Base-by-base conservation (phyloP, 352 stramenopile species). In the Pythium grandisporangium region DNA sequence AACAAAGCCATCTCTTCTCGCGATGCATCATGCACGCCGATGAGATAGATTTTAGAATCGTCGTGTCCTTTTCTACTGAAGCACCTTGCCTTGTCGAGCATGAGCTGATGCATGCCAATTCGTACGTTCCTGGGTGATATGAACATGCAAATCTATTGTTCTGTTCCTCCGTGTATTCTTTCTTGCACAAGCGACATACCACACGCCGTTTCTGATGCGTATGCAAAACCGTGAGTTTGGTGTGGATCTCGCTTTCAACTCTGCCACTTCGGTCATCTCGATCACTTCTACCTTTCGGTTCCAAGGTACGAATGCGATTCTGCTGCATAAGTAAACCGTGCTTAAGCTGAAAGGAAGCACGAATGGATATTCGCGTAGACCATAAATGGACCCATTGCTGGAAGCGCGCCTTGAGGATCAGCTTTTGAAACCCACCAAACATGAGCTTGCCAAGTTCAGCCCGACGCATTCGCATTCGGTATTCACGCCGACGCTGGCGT, bases 1-100 rank as follows among this genome's bases (percentile, higher is more conserved):
- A 90, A 27, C 77, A 90, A 1, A 87, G 51, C 77, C 77, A 90
- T 5, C 77, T 58, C 29, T 66, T 73, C 0, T 71, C 58, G 7
- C 77, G 74, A 26, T 90, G 77, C 46, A 88, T 57, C 72, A 88
- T 88, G 37, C 77, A 90, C 10, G 39, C 58, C 2, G 50, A 48
- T 3, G 58, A 29, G 2, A 70, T 37, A 0, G 62, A 46, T 1
- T n/a, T n/a, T n/a, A n/a, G n/a, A n/a, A n/a, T n/a, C n/a, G 34
- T 42, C 0, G 16, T 23, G 0, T 16, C 25, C 11, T 13, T 30
- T 1, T 8, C 16, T 0, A 29, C 50, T 1, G 17, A 32, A n/a
- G 30, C 48, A 3, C 30, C 42, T 14, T 44, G 42, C 5, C 77
- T 70, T 7, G 67, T 79, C 2, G 54, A 23, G 39, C 77, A 90